Base-by-base conservation (phyloP, 768 basidiomycete genomes). In the Ephemerocybe angulata region DNA sequence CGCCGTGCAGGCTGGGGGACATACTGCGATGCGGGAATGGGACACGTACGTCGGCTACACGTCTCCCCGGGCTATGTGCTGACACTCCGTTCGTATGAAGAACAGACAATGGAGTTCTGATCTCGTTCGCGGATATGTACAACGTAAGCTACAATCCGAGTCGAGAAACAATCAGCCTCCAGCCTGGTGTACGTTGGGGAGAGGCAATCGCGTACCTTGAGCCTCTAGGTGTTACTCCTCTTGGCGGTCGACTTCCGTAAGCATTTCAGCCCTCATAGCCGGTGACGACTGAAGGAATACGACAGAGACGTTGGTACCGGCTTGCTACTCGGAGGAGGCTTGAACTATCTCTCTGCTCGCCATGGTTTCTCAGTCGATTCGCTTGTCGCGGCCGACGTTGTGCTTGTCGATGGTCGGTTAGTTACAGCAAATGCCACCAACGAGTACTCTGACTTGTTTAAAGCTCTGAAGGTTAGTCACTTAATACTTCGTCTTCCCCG, bases 121-220 rank as follows among this genome's bases (percentile, higher is more conserved):
- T 77, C 40, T 65, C 60, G 27, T 76, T 77, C 55, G 58, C 65
- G 30, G 57, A 69, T 43, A 77, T 77, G 71, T 64, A 64, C 21
- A 67, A 67, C 22, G 68, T 74, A 4, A 66, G 71, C 15, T 78
- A 76, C 55, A 62, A 77, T 53, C 52, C 65, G 29, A 55, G 53
- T 2, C 67, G 53, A 21, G 73, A 74, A 49, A 68, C 73, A 5
- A 74, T 76, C 21, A 72, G 67, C 3, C 55, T 78, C 8, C 64
- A 77, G 53, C 76, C 76, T n/a, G 76, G 75, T 17, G 62, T 73
- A n/a, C 69, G 64, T 50, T 77, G 76, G 76, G 69, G 65, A 21
- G 71, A 78, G 21, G 76, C 72, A 2, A 52, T 73, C 2, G 57
- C 58, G n/a, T 60, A 65, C 11, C 52, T 76, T 1, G 70, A 73